Conservation (phyloP, 306 rosid genomes). For the Dryas alaskensis region DNA sequence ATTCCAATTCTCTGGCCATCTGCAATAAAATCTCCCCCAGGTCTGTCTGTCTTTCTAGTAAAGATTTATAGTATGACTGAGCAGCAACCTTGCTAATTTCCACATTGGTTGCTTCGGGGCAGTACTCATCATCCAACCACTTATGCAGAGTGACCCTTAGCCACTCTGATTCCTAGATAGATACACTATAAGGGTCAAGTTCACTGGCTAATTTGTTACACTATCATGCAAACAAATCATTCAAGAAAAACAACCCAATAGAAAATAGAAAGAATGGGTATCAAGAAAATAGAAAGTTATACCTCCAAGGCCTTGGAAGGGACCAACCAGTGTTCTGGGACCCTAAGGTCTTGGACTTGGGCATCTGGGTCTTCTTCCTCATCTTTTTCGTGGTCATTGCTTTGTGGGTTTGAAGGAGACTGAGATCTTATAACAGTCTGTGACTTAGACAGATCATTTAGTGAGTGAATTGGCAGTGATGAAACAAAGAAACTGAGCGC, state of each 20-base stretch:
- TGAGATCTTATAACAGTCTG: constrained; percentile 31
- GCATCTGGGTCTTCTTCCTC: constrained; percentile 29
- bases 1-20: constrained; percentile 63
- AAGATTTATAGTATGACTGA: constrained; percentile 55
- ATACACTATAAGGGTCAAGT: background rate
- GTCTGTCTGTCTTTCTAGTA: constrained; percentile 62
- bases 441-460: background rate
- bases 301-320: constrained; percentile 76
- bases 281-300: background rate
- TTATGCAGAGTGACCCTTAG: constrained; percentile 70
- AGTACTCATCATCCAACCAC: constrained; percentile 96
- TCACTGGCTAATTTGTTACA: too few species aligned
- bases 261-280: background rate
- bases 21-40: constrained; percentile 76
- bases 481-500: constrained; percentile 20
- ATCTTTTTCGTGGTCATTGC: constrained; percentile 27
- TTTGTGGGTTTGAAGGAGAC: constrained; percentile 29
- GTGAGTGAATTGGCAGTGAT: constrained; percentile 11
- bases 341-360: constrained; percentile 59
- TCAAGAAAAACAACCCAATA: too few species aligned
- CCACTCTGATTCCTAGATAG: constrained; percentile 89
- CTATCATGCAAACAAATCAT: too few species aligned
- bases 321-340: constrained; percentile 66
- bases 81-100: constrained; percentile 94
- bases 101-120: constrained; percentile 85